Evolutionary conservation across 1,139 yeast genomes (phyloP).

Genomic region (Suhomyces anneliseae): DNA sequence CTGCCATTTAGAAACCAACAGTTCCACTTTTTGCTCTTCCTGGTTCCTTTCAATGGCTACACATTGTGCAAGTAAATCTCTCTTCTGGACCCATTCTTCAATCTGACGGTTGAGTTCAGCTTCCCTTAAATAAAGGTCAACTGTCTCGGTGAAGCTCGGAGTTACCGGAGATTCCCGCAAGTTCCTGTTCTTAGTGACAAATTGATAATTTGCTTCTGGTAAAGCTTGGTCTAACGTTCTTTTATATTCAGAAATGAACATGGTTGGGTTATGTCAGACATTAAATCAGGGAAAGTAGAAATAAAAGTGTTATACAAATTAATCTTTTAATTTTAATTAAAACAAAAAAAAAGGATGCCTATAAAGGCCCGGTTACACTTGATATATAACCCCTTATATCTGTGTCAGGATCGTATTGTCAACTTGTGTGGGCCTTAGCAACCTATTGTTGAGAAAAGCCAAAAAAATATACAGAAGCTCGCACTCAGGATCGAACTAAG

Average conservation of each 20-base stretch:
- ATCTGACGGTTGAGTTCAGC: not conserved
- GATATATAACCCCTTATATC: not conserved
- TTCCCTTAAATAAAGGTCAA: not conserved
- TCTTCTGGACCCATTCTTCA: not conserved
- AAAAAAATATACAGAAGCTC: conserved; percentile 41
- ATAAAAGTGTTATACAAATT: not conserved
- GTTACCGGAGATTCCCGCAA: not conserved
- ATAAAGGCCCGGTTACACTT: no score
- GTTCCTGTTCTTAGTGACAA: no score
- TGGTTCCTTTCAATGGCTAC: not conserved
- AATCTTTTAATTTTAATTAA: no score
- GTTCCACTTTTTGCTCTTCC: not conserved
- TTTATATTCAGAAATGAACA: conserved; percentile 1
- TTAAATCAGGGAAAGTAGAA: not conserved
- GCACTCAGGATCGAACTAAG: conserved; percentile 83
- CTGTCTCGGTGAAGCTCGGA: not conserved
- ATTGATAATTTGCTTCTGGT: not conserved
- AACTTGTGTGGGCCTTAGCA: not conserved
- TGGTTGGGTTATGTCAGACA: not conserved
- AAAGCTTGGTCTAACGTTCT: not conserved
- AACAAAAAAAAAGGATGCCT: no score
- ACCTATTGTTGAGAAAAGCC: not conserved
- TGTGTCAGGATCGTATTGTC: not conserved
- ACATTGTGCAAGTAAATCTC: not conserved
- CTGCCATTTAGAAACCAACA: no score